Conservation (phyloP, 148 eudicot species). For the Rhododendron williamsianum region DNA sequence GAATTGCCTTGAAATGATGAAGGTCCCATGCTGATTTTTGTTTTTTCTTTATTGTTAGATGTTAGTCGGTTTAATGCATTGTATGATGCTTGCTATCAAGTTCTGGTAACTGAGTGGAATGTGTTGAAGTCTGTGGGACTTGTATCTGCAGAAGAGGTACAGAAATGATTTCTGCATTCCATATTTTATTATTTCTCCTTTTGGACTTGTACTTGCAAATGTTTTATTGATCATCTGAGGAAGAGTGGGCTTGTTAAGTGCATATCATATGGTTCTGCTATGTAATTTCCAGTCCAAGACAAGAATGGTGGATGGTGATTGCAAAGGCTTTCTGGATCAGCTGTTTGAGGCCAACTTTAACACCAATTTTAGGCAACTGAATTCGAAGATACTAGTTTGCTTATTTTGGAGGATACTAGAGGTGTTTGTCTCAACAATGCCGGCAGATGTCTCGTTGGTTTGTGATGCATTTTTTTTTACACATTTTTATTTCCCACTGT, state of each 20-base stretch:
- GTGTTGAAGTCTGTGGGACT: constrained; percentile 30
- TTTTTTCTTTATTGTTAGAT: constrained; percentile 19
- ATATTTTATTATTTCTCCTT: neutral
- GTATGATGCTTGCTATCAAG: constrained; percentile 42
- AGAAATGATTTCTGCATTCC: neutral
- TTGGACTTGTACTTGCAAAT: too few species aligned
- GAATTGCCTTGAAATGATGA: neutral
- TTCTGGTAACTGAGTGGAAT: constrained; percentile 56
- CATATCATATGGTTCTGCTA: constrained; percentile 7
- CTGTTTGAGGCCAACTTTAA: constrained; percentile 29
- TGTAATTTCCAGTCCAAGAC: constrained; percentile 31
- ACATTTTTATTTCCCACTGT: neutral
- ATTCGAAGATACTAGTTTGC: constrained; percentile 50
- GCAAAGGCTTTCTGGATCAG: constrained; percentile 42
- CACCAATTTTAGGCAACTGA: constrained; percentile 36
- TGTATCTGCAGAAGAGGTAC: constrained; percentile 44
- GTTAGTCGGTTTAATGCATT: constrained; percentile 22
- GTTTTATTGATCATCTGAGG: neutral
- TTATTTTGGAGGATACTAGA: constrained; percentile 60
- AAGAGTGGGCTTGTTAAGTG: neutral
- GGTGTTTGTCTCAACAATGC: constrained; percentile 35
- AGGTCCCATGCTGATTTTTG: neutral
- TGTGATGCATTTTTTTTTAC: constrained; percentile 18
- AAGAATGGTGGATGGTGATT: constrained; percentile 38
- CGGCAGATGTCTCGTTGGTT: constrained; percentile 41